Conservation (phyloP, 2,329 filamentous ascomycete genomes). For the Fusarium sp. region DNA sequence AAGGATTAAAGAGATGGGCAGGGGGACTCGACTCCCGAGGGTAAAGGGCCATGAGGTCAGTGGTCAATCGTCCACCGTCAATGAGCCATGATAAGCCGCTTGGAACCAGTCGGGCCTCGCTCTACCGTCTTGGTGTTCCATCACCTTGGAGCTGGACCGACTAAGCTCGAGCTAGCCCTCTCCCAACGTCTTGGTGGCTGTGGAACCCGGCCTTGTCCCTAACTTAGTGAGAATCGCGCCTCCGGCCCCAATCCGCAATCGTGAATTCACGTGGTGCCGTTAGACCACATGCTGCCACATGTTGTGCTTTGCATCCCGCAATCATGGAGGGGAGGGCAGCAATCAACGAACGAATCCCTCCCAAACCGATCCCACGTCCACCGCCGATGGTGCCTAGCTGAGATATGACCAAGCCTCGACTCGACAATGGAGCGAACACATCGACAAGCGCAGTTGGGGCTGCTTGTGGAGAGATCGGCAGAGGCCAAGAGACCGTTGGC, state of each 20-base stretch:
- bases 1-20: conserved; percentile 9
- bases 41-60: background rate
- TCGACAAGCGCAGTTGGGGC: conserved; percentile 8
- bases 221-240: conserved; percentile 3
- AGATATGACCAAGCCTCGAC: conserved; percentile 28
- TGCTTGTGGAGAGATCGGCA: conserved; percentile 27
- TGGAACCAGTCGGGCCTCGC: conserved; percentile 16
- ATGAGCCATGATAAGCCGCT: conserved; percentile 22
- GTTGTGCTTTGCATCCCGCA: conserved; percentile 1
- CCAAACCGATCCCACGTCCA: conserved; percentile 18
- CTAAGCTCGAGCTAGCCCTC: background rate
- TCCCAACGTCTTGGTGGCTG: background rate
- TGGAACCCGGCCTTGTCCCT: conserved; percentile 4
- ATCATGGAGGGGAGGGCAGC: conserved; percentile 7
- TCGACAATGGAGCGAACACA: background rate
- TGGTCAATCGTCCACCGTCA: background rate
- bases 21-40: conserved; percentile 11
- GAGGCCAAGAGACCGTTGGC: background rate
- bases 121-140: background rate
- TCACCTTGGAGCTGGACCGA: background rate
- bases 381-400: conserved; percentile 35
- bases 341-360: conserved; percentile 3
- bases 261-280: conserved; percentile 33
- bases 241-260: conserved; percentile 22
- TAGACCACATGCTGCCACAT: conserved; percentile 20